Base-by-base conservation (phyloP, 2,329 filamentous ascomycete genomes). In the Phaeoacremonium minimum region DNA sequence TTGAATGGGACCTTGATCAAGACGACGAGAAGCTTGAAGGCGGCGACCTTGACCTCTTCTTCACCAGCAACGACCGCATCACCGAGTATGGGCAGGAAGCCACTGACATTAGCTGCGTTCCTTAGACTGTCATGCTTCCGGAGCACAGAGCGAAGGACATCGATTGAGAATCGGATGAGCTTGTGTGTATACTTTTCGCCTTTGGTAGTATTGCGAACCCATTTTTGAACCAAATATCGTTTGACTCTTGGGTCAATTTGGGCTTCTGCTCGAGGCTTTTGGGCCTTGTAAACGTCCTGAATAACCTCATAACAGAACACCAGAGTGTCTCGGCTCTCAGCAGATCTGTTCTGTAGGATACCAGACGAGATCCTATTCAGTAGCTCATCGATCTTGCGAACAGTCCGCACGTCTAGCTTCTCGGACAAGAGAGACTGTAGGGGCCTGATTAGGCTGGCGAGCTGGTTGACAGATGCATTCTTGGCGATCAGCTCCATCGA, bases 291-390 rank as follows among this genome's bases (percentile, higher is more conserved):
- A 1, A 87, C 85, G 44, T 90, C 83, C 53, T 94, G 86, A 28
- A 97, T 86, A 32, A 97, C 76, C 58, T 97, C 88, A 56, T 95
- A 97, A 57, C 90, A 95, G 60, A 98, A 96, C 0, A 95, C 67
- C n/a, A 98, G 67, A 28, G 91, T 82, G 46, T 95, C 87, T 33
- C 84, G 80, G 49, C 80, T 87, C 45, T 85, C 80, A 0, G 81
- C 83, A 4, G 22, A 26, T 7, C 84, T 72, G 49, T 98, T 98
- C 45, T 86, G 83, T 18, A 94, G 61, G 4, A 98, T 70, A 19
- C 93, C 94, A 7, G 85, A 75, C 2, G 86, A 83, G 35, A 98
- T 85, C 36, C 93, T 82, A 34, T 83, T 77, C 38, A 98, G 72
- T 15, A 98, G 69, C 38, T 94, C 85, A 53, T 98, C 93, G 37